Percentiles rank a stretch among this genome's conserved stretches.
Conservation (phyloP, 257 asterid genomes). For the Ajuga chamaepitys region DNA sequence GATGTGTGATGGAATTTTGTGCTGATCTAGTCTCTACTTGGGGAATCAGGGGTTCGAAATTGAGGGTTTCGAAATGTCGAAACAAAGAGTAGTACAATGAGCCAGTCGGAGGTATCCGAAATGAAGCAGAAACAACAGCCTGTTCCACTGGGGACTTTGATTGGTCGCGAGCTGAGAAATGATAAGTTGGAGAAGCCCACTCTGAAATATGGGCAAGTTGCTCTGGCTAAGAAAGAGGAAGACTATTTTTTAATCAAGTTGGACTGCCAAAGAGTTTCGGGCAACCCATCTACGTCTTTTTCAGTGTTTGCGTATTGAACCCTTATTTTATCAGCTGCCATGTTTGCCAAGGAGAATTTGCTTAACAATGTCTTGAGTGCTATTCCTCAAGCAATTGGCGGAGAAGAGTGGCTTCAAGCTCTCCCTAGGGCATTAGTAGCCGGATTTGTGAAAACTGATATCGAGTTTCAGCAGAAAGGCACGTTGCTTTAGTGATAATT, state of each 20-base stretch:
- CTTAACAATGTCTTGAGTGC: slow-evolving; percentile 85
- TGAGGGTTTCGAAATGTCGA: slow-evolving; percentile 41
- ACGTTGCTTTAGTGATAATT: slow-evolving; percentile 2
- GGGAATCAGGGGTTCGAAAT: slow-evolving; percentile 24
- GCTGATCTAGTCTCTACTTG: slow-evolving; percentile 5
- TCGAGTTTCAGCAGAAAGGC: slow-evolving; percentile 91
- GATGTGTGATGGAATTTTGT: background rate
- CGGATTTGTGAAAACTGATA: slow-evolving; percentile 95
- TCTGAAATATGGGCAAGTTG: slow-evolving; percentile 71
- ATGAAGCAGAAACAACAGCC: slow-evolving; percentile 73
- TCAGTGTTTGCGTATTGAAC: slow-evolving; percentile 72
- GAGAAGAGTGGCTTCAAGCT: slow-evolving; percentile 97
- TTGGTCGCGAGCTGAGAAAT: slow-evolving; percentile 76
- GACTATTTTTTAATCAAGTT: slow-evolving; percentile 66
- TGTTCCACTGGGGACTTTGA: slow-evolving; percentile 71
- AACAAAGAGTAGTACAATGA: slow-evolving; percentile 41
- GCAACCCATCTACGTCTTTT: slow-evolving; percentile 55
- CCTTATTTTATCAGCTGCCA: slow-evolving; percentile 67
- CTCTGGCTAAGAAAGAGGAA: slow-evolving; percentile 86
- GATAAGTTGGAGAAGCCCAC: slow-evolving; percentile 70
- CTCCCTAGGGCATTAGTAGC: slow-evolving; percentile 95
- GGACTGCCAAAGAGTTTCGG: slow-evolving; percentile 64
- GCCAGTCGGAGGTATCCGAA: slow-evolving; percentile 37
- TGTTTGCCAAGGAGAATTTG: slow-evolving; percentile 81
- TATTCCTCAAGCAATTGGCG: slow-evolving; percentile 58